Percentiles rank a stretch among this genome's conserved stretches.
These are phyloP conservation scores for Amanita fuliginea DNA, from an alignment of 768 basidiomycete genomes.

Conservation along the genomic window DNA sequence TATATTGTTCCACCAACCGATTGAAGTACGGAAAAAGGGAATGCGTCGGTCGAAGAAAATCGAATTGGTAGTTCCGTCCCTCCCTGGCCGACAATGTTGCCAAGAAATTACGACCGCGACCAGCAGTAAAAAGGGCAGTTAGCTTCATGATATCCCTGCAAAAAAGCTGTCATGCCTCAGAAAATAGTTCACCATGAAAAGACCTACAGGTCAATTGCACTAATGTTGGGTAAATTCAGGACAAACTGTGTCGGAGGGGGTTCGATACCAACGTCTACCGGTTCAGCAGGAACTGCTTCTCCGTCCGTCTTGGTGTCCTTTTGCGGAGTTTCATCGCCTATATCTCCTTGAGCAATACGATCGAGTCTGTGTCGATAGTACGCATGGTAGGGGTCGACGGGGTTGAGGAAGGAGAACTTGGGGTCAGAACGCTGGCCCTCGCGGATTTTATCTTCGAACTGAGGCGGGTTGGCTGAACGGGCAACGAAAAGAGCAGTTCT, in stretches of 20 bases:
- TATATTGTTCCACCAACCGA: slow-evolving; percentile 92
- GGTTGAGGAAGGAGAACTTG: slow-evolving; percentile 98
- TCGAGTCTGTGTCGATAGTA: slow-evolving; percentile 94
- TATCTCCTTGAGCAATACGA: slow-evolving; percentile 65
- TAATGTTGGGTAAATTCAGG: slow-evolving; percentile 79
- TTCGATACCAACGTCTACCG: slow-evolving; percentile 57
- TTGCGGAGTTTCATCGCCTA: slow-evolving; percentile 45
- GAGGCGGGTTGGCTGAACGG: slow-evolving; percentile 84
- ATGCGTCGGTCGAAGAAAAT: slow-evolving; percentile 92
- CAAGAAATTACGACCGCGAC: slow-evolving; percentile 80
- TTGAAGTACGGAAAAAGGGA: slow-evolving; percentile 97
- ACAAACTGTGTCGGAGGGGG: slow-evolving; percentile 78
- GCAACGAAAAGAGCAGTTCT: slow-evolving; percentile 88
- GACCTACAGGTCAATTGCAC: slow-evolving; percentile 83
- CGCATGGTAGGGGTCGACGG: slow-evolving; percentile 94
- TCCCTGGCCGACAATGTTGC: slow-evolving; percentile 77
- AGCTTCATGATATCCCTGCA: slow-evolving; percentile 88
- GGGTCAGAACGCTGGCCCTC: slow-evolving; percentile 94
- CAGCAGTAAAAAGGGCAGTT: slow-evolving; percentile 92
- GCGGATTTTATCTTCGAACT: slow-evolving; percentile 95
- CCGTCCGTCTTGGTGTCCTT: slow-evolving; percentile 33
- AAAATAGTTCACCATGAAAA: slow-evolving; percentile 5
- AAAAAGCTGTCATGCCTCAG: not conserved
- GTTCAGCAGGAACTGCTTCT: slow-evolving; percentile 24
- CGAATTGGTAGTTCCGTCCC: slow-evolving; percentile 95